These are phyloP conservation scores for Tritrichomonas foetus DNA, from an alignment of 208 protist species.

Conservation along the genomic window DNA sequence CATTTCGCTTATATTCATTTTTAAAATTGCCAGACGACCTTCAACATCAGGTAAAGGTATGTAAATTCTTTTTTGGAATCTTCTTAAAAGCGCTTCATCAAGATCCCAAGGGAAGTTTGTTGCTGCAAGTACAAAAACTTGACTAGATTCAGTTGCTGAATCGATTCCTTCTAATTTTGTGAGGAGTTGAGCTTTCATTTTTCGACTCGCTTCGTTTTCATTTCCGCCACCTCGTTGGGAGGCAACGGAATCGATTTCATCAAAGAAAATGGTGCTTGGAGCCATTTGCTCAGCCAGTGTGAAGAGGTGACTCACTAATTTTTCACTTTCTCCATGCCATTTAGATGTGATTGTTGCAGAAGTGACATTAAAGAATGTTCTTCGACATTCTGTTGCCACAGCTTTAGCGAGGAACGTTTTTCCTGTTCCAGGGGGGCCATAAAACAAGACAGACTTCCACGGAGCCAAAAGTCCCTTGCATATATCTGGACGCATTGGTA, in stretches of 20 bases:
- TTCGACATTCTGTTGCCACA: conserved; percentile 62
- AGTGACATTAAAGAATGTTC: conserved; percentile 70
- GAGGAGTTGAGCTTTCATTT: conserved; percentile 57
- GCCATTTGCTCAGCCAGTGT: conserved; percentile 62
- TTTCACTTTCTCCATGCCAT: conserved; percentile 69
- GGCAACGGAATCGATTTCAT: conserved; percentile 63
- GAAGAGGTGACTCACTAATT: conserved; percentile 71
- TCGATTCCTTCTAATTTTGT: conserved; percentile 53
- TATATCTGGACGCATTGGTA: conserved; percentile 60
- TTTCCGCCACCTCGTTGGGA: conserved; percentile 15
- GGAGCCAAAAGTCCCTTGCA: conserved; percentile 49
- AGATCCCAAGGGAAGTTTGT: conserved; percentile 59
- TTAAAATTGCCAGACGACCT: conserved; percentile 29
- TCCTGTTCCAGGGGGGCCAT: conserved; percentile 50
- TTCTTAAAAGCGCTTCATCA: conserved; percentile 54
- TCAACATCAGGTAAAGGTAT: conserved; percentile 53
- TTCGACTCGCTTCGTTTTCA: conserved; percentile 54
- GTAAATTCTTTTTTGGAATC: conserved; percentile 57
- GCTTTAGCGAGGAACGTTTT: conserved; percentile 70
- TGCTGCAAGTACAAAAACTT: conserved; percentile 53
- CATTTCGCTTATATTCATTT: neutral
- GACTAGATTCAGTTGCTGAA: neutral
- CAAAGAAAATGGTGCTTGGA: conserved; percentile 73
- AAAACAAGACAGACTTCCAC: conserved; percentile 49
- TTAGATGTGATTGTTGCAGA: conserved; percentile 71